phyloP scores from a whole-genome alignment of 1,284 basidiomycete genomes.

The Marasmius fiardii region DNA sequence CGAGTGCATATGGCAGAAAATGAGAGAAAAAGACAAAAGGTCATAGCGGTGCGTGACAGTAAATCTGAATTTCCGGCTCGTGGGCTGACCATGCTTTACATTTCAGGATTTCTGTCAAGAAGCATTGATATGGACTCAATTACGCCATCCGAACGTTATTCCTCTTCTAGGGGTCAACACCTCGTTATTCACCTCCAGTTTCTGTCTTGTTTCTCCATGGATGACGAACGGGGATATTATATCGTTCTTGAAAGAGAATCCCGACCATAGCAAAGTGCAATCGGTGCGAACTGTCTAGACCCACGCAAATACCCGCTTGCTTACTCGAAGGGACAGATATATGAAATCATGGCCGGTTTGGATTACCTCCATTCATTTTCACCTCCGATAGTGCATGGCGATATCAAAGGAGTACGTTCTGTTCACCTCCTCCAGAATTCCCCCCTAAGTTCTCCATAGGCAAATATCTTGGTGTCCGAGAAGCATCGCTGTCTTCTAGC shows the following conservation, averaged over 20 bases:
- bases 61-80: no score
- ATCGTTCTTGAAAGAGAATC: slow-evolving; percentile 11
- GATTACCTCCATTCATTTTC: slow-evolving; percentile 1
- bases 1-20: slow-evolving; percentile 7
- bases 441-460: not conserved
- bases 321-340: not conserved
- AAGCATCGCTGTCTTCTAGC: not conserved
- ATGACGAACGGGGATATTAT: slow-evolving; percentile 13
- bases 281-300: not conserved
- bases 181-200: slow-evolving; percentile 3
- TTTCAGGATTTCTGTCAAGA: slow-evolving; percentile 12
- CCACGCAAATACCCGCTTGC: not conserved
- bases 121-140: slow-evolving; percentile 14
- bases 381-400: slow-evolving; percentile 7
- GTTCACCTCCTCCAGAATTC: not conserved
- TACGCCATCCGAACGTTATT: slow-evolving; percentile 13
- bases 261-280: slow-evolving; percentile 2
- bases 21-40: not conserved
- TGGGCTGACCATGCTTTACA: not conserved
- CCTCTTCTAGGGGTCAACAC: slow-evolving; percentile 14
- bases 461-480: not conserved
- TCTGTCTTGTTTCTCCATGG: slow-evolving; percentile 15
- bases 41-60: slow-evolving; percentile 6
- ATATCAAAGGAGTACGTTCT: slow-evolving; percentile 8
- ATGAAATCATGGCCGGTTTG: slow-evolving; percentile 4